phyloP scores from a whole-genome alignment of 305 asterid species.

The Fraxinus xanthoxyloides region DNA sequence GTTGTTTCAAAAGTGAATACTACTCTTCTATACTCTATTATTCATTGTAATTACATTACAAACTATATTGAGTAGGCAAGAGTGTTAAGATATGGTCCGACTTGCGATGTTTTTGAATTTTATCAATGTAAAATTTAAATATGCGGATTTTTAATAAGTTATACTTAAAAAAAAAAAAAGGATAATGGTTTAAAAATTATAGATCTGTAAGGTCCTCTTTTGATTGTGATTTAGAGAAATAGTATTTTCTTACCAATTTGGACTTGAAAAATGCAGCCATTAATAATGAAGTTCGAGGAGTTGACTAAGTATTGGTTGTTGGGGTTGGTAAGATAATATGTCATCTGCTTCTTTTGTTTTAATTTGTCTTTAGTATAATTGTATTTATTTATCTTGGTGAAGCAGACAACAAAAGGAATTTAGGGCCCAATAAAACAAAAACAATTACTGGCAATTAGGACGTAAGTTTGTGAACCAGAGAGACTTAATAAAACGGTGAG shows the following conservation, averaged over 20 bases:
- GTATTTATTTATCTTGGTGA: neutral
- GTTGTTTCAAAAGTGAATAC: conserved; percentile 12
- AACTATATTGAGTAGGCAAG: neutral
- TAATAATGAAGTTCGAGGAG: neutral
- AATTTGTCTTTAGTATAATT: neutral
- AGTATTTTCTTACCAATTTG: neutral
- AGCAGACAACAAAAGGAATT: neutral
- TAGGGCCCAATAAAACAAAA: neutral
- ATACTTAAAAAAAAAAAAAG: no score
- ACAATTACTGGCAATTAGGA: neutral
- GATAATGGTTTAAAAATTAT: neutral
- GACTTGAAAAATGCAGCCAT: neutral
- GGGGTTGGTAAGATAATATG: neutral
- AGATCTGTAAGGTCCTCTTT: neutral
- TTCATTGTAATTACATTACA: neutral
- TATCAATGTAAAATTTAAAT: neutral
- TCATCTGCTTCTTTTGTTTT: neutral
- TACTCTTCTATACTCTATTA: neutral
- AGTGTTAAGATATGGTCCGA: neutral
- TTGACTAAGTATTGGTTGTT: neutral
- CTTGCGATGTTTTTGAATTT: neutral
- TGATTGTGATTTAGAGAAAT: neutral
- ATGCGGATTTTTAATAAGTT: neutral
- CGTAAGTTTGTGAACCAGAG: neutral
- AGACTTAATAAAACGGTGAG: neutral